Evolutionary conservation across 1,284 basidiomycete species (phyloP), one percentile per base, ranked within the genome.

Genomic region (Inonotus obliquus): DNA sequence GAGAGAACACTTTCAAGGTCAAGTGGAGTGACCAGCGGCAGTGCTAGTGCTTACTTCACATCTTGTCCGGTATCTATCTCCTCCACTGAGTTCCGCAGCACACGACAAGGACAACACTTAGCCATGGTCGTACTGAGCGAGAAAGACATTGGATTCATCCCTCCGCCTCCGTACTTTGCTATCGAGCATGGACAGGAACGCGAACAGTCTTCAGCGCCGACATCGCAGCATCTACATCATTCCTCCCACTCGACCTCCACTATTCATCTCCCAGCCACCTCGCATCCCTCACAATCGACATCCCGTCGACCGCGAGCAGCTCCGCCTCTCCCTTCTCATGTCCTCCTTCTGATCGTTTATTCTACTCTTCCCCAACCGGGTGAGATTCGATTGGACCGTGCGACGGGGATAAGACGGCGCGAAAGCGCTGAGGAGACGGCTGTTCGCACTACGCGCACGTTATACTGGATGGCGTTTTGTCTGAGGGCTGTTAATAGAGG

Each of bases 381-480:
- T 39, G 61, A 62, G 53, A 54, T 51, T 37, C 45, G 45, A 10
- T n/a, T 55, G 37, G 55, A 45, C 14, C 11, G 51, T 6, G 51
- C 29, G 45, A 57, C 19, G 17, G 55, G 27, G 19, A 41, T 14
- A 25, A n/a, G 51, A n/a, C 13, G 23, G 11, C 45, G 48, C 21
- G 25, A 53, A 44, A 49, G 32, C 62, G 62, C 25, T 53, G 63
- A 39, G 41, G 60, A 61, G 54, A 44, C 39, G 9, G 49, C 47
- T 5, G 47, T 48, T 23, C 21, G 61, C 2, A 59, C 57, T 38
- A 59, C 61, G 17, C 55, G 60, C 5, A 65, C 60, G 29, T 63
- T 72, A 29, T 69, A 69, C 54, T 71, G 70, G 70, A 68, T 72
- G 45, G 66, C 68, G 1, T 65, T 66, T 37, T 67, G 64, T 54